Evolutionary conservation across 192 early-diverging fungal genomes (phyloP), one percentile per base, ranked within the genome.

Genomic region (Haplosporangium gracile): DNA sequence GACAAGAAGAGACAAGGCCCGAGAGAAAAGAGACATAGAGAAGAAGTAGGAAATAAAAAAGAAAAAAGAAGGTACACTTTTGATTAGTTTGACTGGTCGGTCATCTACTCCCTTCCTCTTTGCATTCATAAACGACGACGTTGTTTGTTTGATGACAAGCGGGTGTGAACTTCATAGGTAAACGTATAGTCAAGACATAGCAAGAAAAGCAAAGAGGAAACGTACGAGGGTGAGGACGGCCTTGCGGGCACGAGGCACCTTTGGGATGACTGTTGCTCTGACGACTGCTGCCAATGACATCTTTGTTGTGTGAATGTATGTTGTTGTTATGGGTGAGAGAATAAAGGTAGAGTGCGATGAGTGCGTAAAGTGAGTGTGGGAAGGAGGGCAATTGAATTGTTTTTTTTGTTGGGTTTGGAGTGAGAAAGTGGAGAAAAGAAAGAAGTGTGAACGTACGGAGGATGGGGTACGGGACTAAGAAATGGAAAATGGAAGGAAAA

Each of bases 171-270:
- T 39, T n/a, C 39, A 40, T 7, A 47, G 13, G 53, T 0, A 70
- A 68, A 65, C 26, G 60, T 34, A 65, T 26, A 24, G 7, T 0
- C 22, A 57, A 57, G 8, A 57, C 34, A 70, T 49, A 70, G 1
- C 36, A 57, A 36, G 5, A 73, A 34, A 74, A 26, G 2, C 34
- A 34, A 20, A 69, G 10, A 38, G 10, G 65, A 65, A 68, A 82
- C 88, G 11, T 80, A 92, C 91, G 78, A 92, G 86, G 20, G 89
- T 88, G 75, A 92, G 83, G 36, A 88, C 90, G 38, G 90, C 90
- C 79, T 89, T 91, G 42, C 87, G 73, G 13, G 82, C 38, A 34
- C 87, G 87, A 29, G 78, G 82, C 43, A 88, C 83, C 42, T 76
- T 72, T 75, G 84, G 84, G 18, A 70, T 51, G 16, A 75, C 84